Percentiles rank a stretch among this genome's conserved stretches.
These are phyloP conservation scores for Chlorociboria aeruginascens DNA, from an alignment of 495 filamentous ascomycete genomes.

Conservation along the genomic window DNA sequence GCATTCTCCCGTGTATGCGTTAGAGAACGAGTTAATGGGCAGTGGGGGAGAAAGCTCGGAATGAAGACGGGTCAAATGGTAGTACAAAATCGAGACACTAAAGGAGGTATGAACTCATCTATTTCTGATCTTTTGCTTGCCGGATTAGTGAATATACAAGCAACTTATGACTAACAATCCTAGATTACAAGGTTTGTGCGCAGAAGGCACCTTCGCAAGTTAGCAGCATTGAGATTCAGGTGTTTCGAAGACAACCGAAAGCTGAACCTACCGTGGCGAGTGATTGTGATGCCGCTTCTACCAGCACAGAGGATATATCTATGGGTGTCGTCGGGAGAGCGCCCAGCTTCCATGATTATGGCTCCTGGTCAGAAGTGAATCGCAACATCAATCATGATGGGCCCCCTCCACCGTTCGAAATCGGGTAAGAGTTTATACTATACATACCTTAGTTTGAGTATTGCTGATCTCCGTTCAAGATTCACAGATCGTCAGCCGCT, in stretches of 20 bases:
- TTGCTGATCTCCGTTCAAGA: too few species aligned
- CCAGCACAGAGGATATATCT: too few species aligned
- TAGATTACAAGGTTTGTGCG: not conserved
- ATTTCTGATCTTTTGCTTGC: not conserved
- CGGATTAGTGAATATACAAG: too few species aligned
- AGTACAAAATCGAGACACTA: constrained; percentile 3
- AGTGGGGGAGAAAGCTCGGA: not conserved
- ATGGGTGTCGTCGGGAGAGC: not conserved
- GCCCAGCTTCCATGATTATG: not conserved
- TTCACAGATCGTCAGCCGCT: not conserved
- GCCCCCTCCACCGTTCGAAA: not conserved
- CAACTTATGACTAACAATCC: too few species aligned
- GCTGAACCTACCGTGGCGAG: not conserved
- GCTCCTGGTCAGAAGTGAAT: not conserved
- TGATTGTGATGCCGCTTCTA: too few species aligned
- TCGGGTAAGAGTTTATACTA: not conserved
- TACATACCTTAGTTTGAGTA: too few species aligned
- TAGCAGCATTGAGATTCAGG: not conserved
- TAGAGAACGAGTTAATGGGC: not conserved
- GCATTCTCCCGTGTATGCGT: not conserved
- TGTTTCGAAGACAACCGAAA: not conserved
- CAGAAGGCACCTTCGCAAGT: not conserved
- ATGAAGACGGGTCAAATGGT: constrained; percentile 3
- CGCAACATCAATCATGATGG: not conserved
- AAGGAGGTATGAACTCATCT: not conserved